Percentiles rank a stretch among this genome's conserved stretches.
Conservation (phyloP, 768 basidiomycete species). For the Gelatoporia subvermispora region DNA sequence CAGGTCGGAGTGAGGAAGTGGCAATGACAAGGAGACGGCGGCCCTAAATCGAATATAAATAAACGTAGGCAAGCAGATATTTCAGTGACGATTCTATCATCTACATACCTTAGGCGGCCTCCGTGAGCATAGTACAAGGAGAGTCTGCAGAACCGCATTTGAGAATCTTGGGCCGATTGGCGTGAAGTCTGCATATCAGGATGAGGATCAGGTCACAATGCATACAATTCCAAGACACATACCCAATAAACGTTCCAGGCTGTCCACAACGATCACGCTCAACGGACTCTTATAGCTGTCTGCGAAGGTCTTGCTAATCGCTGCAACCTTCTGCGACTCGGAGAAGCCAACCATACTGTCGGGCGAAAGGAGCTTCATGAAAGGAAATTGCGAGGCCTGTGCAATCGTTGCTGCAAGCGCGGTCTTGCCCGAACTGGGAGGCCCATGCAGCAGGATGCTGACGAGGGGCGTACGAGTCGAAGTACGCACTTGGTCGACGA, state of each 20-base stretch:
- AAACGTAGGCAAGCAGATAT: constrained; percentile 5
- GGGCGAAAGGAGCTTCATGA: constrained; percentile 95
- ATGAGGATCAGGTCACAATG: background rate
- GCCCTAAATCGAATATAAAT: constrained; percentile 49
- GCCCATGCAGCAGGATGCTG: constrained; percentile 83
- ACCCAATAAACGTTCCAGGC: constrained; percentile 90
- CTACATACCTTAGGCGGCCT: constrained; percentile 82
- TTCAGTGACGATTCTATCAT: background rate
- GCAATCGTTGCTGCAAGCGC: constrained; percentile 94
- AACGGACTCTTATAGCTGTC: constrained; percentile 98
- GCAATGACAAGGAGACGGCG: constrained; percentile 89
- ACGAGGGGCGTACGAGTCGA: constrained; percentile 91
- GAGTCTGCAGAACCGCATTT: constrained; percentile 84
- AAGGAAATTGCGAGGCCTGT: constrained; percentile 89
- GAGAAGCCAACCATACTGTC: constrained; percentile 96
- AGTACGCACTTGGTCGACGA: constrained; percentile 90
- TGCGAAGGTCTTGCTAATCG: constrained; percentile 87
- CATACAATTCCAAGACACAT: constrained; percentile 17
- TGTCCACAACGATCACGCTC: constrained; percentile 95
- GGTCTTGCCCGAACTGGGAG: constrained; percentile 90
- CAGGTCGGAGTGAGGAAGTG: constrained; percentile 83
- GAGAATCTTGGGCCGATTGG: constrained; percentile 97
- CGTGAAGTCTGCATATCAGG: constrained; percentile 76
- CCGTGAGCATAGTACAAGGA: constrained; percentile 83
- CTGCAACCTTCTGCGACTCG: constrained; percentile 86